A percentile compares a stretch with the other conserved stretches of the same genome.
These are phyloP conservation scores for Dendrobium catenatum DNA, from an alignment of 106 monocot species.

Conservation along the genomic window DNA sequence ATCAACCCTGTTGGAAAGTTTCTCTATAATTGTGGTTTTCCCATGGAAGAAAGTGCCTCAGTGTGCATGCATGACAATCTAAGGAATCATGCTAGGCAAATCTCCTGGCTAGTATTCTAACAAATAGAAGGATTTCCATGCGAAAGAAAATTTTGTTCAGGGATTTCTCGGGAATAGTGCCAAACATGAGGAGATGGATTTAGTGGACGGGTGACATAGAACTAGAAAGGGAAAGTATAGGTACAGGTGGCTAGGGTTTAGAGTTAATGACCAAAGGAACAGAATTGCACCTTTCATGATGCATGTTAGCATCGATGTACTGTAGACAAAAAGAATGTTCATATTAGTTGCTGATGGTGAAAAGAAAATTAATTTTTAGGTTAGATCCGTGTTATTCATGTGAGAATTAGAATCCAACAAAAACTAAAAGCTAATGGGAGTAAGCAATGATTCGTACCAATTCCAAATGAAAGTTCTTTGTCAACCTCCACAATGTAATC, in stretches of 20 bases:
- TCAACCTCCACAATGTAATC: conserved; percentile 89
- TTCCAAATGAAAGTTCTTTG: conserved; percentile 51
- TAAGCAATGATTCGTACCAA: conserved; percentile 32
- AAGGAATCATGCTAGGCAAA: background rate
- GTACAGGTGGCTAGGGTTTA: no score
- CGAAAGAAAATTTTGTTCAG: background rate
- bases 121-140: background rate
- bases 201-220: no score
- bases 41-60: background rate
- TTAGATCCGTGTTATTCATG: background rate
- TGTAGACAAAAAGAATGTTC: background rate
- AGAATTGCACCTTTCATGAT: no score
- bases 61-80: background rate
- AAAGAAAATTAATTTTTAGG: background rate
- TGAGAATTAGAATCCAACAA: background rate
- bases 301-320: no score
- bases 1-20: background rate
- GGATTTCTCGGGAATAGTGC: background rate
- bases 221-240: no score
- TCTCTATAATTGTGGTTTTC: background rate
- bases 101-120: background rate
- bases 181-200: background rate
- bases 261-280: no score
- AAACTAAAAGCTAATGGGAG: background rate
- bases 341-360: background rate